Conservation (phyloP, 306 rosid species). For the Corylus americana region DNA sequence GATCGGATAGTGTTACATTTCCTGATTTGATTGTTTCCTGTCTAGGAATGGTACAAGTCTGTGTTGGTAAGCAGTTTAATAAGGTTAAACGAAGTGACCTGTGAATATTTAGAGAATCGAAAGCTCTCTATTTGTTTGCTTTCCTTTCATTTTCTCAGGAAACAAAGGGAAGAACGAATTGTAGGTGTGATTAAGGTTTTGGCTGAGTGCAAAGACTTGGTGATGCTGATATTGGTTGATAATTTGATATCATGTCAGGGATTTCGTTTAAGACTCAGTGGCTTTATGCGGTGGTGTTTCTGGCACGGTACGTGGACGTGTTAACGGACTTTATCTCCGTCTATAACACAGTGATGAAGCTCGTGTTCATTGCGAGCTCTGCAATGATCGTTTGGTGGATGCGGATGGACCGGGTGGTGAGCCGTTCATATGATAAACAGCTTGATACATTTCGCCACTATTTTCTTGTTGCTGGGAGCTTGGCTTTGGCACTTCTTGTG, state of each 20-base stretch:
- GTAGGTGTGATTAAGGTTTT: not conserved
- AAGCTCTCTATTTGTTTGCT: not conserved
- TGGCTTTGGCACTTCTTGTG: slow-evolving; percentile 63
- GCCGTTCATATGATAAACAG: slow-evolving; percentile 70
- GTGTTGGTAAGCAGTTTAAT: not conserved
- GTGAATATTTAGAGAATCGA: not conserved
- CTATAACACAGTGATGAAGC: slow-evolving; percentile 80
- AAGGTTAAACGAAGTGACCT: not conserved
- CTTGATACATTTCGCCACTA: slow-evolving; percentile 82
- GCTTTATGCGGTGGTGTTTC: slow-evolving; percentile 73
- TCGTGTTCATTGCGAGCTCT: slow-evolving; percentile 75
- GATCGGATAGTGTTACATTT: not conserved
- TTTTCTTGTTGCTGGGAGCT: slow-evolving; percentile 57
- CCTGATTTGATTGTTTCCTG: not conserved
- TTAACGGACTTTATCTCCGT: slow-evolving; percentile 77
- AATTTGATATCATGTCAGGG: slow-evolving; percentile 39
- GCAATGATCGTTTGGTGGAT: slow-evolving; percentile 81
- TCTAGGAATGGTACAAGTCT: not conserved
- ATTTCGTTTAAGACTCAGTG: slow-evolving; percentile 96
- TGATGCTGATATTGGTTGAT: not conserved
- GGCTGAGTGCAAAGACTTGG: not conserved
- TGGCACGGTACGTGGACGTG: slow-evolving; percentile 86
- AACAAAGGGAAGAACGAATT: not conserved
- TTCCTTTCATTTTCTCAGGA: not conserved
- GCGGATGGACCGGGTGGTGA: slow-evolving; percentile 62